Percentiles rank a stretch among this genome's conserved stretches.
phyloP scores from a whole-genome alignment of 805 yeast species.

The Saccharomycopsis sp. region DNA sequence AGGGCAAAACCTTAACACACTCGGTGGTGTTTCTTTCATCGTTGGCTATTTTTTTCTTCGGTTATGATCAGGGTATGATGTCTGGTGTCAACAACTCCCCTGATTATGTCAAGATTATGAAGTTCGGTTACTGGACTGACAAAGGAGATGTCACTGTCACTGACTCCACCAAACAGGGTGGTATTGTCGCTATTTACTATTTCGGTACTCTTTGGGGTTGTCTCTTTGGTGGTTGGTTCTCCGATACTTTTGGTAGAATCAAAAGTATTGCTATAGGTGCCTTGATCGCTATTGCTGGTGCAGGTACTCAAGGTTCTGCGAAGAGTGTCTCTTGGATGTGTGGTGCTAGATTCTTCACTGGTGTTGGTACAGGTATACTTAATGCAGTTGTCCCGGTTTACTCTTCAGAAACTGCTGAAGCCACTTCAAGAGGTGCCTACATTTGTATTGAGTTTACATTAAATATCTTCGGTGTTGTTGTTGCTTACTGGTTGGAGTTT shows the following conservation, averaged over 20 bases:
- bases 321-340: constrained; percentile 66
- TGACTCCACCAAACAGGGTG: constrained; percentile 60
- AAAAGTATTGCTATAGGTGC: constrained; percentile 49
- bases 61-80: constrained; percentile 78
- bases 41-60: constrained; percentile 58
- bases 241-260: constrained; percentile 57
- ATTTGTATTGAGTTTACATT: constrained; percentile 66
- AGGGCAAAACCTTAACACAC: constrained; percentile 43
- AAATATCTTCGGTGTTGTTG: constrained; percentile 62
- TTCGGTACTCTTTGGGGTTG: constrained; percentile 60
- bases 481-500: constrained; percentile 72
- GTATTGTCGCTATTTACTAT: constrained; percentile 60
- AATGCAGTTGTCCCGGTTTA: constrained; percentile 75
- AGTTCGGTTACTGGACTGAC: constrained; percentile 47
- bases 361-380: constrained; percentile 67
- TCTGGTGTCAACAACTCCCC: constrained; percentile 42
- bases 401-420: constrained; percentile 67
- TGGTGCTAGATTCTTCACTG: constrained; percentile 62
- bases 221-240: constrained; percentile 50
- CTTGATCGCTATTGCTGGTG: constrained; percentile 52
- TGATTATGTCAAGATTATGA: constrained; percentile 55
- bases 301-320: constrained; percentile 43
- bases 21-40: constrained; percentile 53
- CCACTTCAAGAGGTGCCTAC: constrained; percentile 57
- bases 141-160: constrained; percentile 30